A percentile compares a stretch with the other conserved stretches of the same genome.
phyloP scores from a whole-genome alignment of 2,329 filamentous ascomycete genomes.

The Ambrosiella cleistominuta region DNA sequence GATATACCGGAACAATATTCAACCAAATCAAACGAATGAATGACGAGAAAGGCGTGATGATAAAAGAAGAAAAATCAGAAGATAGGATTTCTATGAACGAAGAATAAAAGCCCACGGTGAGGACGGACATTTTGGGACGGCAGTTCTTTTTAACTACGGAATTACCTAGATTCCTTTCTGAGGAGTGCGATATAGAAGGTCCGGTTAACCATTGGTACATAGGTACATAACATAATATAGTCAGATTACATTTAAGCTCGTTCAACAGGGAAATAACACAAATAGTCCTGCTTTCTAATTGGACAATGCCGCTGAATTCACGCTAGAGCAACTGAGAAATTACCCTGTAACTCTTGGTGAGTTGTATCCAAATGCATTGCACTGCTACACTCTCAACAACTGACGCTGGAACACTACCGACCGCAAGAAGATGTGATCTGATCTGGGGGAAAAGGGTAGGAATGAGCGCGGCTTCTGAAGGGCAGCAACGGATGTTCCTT shows the following conservation, averaged over 20 bases:
- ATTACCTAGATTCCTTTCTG: background rate
- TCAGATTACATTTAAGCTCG: too few relatives aligned
- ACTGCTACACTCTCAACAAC: background rate
- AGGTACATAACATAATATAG: too few relatives aligned
- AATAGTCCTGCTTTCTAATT: too few relatives aligned
- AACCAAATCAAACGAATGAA: background rate
- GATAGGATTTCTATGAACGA: background rate
- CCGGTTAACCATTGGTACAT: too few relatives aligned
- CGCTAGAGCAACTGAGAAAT: too few relatives aligned
- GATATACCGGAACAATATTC: too few relatives aligned
- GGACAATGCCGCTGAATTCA: too few relatives aligned
- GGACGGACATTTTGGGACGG: background rate
- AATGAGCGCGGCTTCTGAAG: background rate
- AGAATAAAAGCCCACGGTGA: background rate
- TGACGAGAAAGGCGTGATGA: too few relatives aligned
- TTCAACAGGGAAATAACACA: too few relatives aligned
- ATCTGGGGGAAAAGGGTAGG: background rate
- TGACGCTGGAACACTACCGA: background rate
- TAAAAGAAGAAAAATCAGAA: background rate
- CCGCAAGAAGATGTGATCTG: background rate
- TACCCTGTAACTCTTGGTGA: too few relatives aligned
- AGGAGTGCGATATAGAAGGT: background rate
- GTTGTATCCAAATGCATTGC: too few relatives aligned
- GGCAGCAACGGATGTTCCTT: background rate
- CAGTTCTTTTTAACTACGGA: background rate